Evolutionary conservation across 139 green algal species (phyloP), one percentile per base, ranked within the genome.

Genomic region (Coelastrella sp.): DNA sequence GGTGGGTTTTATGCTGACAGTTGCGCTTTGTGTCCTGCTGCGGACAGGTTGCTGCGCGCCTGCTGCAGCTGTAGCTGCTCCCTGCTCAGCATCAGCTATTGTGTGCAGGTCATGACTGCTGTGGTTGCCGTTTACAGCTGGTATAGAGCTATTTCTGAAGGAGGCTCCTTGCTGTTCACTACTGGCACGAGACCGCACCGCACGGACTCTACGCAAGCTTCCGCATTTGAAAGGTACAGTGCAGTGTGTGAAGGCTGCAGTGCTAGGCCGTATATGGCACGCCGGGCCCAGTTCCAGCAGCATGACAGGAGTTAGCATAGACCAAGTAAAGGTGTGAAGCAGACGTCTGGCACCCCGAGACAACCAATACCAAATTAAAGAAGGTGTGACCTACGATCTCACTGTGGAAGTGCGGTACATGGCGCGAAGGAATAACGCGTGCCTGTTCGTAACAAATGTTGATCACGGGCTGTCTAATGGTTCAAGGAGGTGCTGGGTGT

Each of bases 61-160:
- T 84, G 59, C 82, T 78, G 71, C 71, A 77, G 23, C 82, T 87
- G 82, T 65, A 64, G 16, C 82, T 87, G 82, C 20, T 65, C 16
- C 65, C n/a, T 74, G 57, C 75, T 16, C n/a, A 74, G n/a, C n/a
- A 6, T n/a, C 14, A 13, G 4, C 22, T 57, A 22, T 5, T 60
- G 59, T 22, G 7, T 85, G 80, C 17, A 14, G 64, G 3, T 20
- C 11, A 14, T 71, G n/a, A 19, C 71, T 86, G 80, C 80, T 75
- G 19, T 10, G 11, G 80, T 73, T 14, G 16, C 64, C 16, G 3
- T 85, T 10, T n/a, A 5, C 7, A 85, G 2, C 80, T 73, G 58
- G 5, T 73, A 23, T 56, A 0, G 4, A 4, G 14, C 22, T 4
- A n/a, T 17, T 85, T n/a, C 6, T 20, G 56, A 13, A 3, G 3